Percentiles rank a stretch among this genome's conserved stretches.
These are phyloP conservation scores for Croton setiger DNA, from an alignment of 441 rosid genomes.

Conservation along the genomic window DNA sequence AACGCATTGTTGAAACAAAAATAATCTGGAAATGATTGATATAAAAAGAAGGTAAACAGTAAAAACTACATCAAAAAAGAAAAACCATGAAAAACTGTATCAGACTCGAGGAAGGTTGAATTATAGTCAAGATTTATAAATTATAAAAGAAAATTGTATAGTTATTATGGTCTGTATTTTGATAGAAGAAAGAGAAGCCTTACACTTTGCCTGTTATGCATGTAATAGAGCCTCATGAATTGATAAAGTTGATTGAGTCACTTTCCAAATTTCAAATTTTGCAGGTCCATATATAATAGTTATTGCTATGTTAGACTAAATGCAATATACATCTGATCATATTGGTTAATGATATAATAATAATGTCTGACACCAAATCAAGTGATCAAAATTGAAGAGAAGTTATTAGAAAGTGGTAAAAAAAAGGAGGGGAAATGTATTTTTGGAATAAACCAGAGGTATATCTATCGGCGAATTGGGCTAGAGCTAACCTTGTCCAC, in stretches of 20 bases:
- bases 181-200: not conserved
- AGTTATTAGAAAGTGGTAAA: not conserved
- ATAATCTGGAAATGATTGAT: not conserved
- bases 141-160: not conserved
- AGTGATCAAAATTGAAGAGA: not conserved
- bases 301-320: not conserved
- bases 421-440: constrained; percentile 27
- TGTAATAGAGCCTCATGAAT: not conserved
- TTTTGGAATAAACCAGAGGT: not conserved
- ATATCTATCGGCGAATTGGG: no score
- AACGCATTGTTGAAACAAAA: not conserved
- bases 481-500: no score
- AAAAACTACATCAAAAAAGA: not conserved
- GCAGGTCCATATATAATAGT: not conserved
- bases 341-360: not conserved
- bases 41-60: no score
- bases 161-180: not conserved
- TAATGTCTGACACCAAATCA: not conserved
- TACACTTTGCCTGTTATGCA: not conserved
- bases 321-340: not conserved
- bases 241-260: not conserved
- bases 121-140: no score
- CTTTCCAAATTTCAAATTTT: not conserved
- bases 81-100: no score
- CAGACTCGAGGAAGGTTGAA: no score